Percentiles rank a stretch among this genome's conserved stretches.
phyloP scores from a whole-genome alignment of 2,329 filamentous ascomycete species.

The Amesomyces nigricolor region DNA sequence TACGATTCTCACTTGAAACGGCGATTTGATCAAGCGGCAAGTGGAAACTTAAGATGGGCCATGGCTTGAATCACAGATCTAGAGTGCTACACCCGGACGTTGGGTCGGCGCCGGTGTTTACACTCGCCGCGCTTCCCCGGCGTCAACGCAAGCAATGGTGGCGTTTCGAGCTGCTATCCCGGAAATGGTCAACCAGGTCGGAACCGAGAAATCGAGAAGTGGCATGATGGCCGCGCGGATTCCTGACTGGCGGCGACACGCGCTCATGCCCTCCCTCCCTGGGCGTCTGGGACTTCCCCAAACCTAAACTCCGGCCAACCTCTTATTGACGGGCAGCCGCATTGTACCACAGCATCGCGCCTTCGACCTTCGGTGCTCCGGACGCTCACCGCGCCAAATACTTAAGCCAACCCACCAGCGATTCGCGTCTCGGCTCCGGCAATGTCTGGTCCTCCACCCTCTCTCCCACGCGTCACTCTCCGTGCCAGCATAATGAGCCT shows the following conservation, averaged over 20 bases:
- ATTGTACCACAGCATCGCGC: constrained; percentile 2
- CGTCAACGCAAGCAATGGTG: too few relatives aligned
- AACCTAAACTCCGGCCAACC: constrained; percentile 21
- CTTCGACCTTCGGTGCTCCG: constrained; percentile 22
- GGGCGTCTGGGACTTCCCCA: constrained; percentile 27
- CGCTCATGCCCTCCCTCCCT: not conserved
- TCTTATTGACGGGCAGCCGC: constrained; percentile 16
- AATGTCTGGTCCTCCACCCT: constrained; percentile 17
- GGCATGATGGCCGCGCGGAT: not conserved
- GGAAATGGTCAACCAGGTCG: not conserved
- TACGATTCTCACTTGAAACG: too few relatives aligned
- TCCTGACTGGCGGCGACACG: not conserved
- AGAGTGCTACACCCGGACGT: too few relatives aligned
- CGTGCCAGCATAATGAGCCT: constrained; percentile 23
- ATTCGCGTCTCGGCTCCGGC: not conserved
- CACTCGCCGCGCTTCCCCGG: too few relatives aligned
- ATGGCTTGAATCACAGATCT: too few relatives aligned
- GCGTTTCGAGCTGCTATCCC: not conserved
- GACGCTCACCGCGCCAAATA: constrained; percentile 4
- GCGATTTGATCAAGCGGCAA: too few relatives aligned
- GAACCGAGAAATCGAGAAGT: constrained; percentile 7
- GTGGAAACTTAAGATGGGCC: too few relatives aligned
- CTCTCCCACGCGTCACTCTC: constrained; percentile 17
- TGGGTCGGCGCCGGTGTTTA: too few relatives aligned
- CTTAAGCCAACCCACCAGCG: constrained; percentile 4